Conservation (phyloP, 139 green algal genomes). For the Picochlorum sp. region DNA sequence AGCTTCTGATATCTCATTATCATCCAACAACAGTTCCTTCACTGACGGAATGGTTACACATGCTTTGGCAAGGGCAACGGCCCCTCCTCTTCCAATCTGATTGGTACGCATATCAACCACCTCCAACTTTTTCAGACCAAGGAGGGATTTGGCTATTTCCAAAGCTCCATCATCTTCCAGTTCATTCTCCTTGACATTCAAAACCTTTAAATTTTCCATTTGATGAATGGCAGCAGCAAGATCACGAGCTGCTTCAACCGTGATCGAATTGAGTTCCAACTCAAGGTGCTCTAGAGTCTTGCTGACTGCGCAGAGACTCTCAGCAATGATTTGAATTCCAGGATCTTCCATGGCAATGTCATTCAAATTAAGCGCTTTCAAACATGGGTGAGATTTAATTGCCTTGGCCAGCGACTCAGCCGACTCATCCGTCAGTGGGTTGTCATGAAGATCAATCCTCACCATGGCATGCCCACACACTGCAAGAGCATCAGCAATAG, state of each 20-base stretch:
- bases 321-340: slow-evolving; percentile 47
- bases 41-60: slow-evolving; percentile 6
- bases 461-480: slow-evolving; percentile 10
- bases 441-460: slow-evolving; percentile 77
- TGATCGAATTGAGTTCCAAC: slow-evolving; percentile 78
- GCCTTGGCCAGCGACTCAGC: slow-evolving; percentile 21
- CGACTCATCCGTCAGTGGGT: slow-evolving; percentile 66
- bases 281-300: slow-evolving; percentile 56
- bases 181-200: slow-evolving; percentile 85
- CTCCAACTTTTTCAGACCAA: slow-evolving; percentile 10
- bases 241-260: slow-evolving; percentile 29
- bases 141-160: slow-evolving; percentile 28
- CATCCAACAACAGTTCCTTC: slow-evolving; percentile 65
- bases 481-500: slow-evolving; percentile 51
- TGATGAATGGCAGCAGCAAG: slow-evolving; percentile 43
- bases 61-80: slow-evolving; percentile 45
- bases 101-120: slow-evolving; percentile 57
- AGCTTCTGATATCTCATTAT: slow-evolving; percentile 65
- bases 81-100: slow-evolving; percentile 53
- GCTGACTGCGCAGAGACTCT: slow-evolving; percentile 27
- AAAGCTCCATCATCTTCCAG: slow-evolving; percentile 67
- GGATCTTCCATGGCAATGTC: slow-evolving; percentile 69
- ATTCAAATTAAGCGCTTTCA: slow-evolving; percentile 63
- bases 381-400: slow-evolving; percentile 30
- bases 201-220: slow-evolving; percentile 38